phyloP scores from a whole-genome alignment of 208 protist genomes.

The Phytomonas sp. region DNA sequence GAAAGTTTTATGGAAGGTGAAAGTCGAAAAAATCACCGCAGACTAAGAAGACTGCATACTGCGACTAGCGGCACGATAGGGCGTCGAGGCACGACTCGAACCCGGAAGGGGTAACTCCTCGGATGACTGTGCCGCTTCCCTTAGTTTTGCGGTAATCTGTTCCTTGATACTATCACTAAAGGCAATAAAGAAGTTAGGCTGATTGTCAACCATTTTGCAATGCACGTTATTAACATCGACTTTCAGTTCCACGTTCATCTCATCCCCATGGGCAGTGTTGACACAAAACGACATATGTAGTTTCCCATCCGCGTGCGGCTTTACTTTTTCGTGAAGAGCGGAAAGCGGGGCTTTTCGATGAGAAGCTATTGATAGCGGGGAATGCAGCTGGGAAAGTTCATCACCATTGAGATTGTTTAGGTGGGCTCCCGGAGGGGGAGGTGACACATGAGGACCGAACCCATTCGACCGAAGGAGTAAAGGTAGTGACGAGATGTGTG shows the following conservation, averaged over 20 bases:
- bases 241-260: slow-evolving; percentile 64
- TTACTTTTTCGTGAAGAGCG: not conserved
- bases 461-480: not conserved
- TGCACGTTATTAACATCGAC: slow-evolving; percentile 71
- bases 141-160: slow-evolving; percentile 56
- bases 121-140: slow-evolving; percentile 36
- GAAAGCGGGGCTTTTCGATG: not conserved
- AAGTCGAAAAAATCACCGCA: not conserved
- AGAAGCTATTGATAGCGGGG: not conserved
- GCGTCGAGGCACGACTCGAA: not conserved
- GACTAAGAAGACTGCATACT: not conserved
- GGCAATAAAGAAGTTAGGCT: slow-evolving; percentile 67
- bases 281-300: slow-evolving; percentile 69
- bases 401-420: not conserved
- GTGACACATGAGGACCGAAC: not conserved
- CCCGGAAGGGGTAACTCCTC: not conserved
- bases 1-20: not conserved
- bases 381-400: not conserved
- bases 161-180: slow-evolving; percentile 56
- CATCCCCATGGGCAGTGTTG: slow-evolving; percentile 35
- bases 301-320: slow-evolving; percentile 48
- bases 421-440: not conserved
- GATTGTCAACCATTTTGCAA: slow-evolving; percentile 63
- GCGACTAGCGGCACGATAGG: not conserved
- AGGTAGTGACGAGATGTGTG: not conserved